phyloP scores from a whole-genome alignment of 257 asterid genomes.

The Voacanga thouarsii region DNA sequence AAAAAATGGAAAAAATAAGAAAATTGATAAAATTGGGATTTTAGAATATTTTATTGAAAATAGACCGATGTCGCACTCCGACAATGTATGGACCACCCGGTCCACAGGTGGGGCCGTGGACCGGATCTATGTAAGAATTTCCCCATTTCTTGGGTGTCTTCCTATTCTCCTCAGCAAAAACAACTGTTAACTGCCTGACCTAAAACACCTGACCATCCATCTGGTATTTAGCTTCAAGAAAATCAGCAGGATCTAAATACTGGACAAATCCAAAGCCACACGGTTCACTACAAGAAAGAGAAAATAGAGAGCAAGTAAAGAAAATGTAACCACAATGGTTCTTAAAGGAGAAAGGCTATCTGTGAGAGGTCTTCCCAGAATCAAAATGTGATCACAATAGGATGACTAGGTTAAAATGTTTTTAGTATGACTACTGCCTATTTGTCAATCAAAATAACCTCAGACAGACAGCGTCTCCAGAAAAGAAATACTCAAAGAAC shows the following conservation, averaged over 20 bases:
- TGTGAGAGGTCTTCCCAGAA: not conserved
- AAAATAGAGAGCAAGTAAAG: not conserved
- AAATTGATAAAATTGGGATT: too few relatives aligned
- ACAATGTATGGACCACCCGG: too few relatives aligned
- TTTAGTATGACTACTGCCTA: not conserved
- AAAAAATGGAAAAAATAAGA: too few relatives aligned
- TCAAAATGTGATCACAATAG: not conserved
- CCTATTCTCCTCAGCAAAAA: conserved; percentile 92
- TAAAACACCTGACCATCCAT: conserved; percentile 79
- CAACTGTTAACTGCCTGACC: conserved; percentile 90
- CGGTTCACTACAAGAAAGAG: conserved; percentile 56
- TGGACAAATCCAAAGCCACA: conserved; percentile 97
- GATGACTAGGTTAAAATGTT: not conserved
- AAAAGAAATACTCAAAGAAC: not conserved
- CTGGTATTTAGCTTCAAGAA: conserved; percentile 84
- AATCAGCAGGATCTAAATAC: conserved; percentile 87
- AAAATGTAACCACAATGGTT: not conserved
- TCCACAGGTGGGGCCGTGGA: too few relatives aligned
- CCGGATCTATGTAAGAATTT: too few relatives aligned
- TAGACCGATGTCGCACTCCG: too few relatives aligned
- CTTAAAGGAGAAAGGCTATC: not conserved
- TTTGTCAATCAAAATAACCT: not conserved
- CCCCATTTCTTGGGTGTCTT: conserved; percentile 92
- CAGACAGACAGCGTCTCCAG: not conserved
- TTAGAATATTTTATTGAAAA: too few relatives aligned